Conservation (phyloP, 2,329 filamentous ascomycete genomes). For the Bipolaris bicolor region DNA sequence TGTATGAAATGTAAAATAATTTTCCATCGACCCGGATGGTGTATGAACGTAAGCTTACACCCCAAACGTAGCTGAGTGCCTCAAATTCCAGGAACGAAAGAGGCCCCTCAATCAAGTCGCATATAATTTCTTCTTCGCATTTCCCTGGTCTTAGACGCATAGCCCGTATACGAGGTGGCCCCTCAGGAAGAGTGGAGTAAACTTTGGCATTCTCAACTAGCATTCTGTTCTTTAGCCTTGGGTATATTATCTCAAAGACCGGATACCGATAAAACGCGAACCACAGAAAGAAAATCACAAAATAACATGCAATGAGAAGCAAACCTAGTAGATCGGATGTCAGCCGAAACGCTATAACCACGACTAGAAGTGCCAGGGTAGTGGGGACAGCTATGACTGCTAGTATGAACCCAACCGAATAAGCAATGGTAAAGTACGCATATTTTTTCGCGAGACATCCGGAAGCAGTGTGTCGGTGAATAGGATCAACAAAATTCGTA, state of each 20-base stretch:
- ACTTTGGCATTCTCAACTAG: background rate
- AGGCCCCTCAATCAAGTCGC: slow-evolving; percentile 3
- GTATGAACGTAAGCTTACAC: background rate
- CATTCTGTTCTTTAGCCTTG: background rate
- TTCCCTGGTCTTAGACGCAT: background rate
- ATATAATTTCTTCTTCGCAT: background rate
- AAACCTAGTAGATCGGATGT: background rate
- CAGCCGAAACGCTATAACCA: background rate
- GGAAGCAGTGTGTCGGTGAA: background rate
- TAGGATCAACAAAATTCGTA: background rate
- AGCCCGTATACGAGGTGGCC: background rate
- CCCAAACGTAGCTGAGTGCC: slow-evolving; percentile 19
- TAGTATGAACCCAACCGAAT: background rate
- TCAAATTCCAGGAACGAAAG: slow-evolving; percentile 8
- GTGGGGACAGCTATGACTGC: background rate
- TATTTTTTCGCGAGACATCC: background rate
- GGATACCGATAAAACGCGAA: slow-evolving; percentile 2
- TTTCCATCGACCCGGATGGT: slow-evolving; percentile 3
- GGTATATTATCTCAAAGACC: slow-evolving; percentile 8
- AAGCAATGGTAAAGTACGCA: background rate
- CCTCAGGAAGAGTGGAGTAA: background rate
- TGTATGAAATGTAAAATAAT: slow-evolving; percentile 10
- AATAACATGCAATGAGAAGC: background rate
- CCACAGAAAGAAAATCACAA: slow-evolving; percentile 1
- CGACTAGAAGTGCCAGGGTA: background rate